phyloP scores from a whole-genome alignment of 306 rosid species.

The Cucurbita argyrosperma region DNA sequence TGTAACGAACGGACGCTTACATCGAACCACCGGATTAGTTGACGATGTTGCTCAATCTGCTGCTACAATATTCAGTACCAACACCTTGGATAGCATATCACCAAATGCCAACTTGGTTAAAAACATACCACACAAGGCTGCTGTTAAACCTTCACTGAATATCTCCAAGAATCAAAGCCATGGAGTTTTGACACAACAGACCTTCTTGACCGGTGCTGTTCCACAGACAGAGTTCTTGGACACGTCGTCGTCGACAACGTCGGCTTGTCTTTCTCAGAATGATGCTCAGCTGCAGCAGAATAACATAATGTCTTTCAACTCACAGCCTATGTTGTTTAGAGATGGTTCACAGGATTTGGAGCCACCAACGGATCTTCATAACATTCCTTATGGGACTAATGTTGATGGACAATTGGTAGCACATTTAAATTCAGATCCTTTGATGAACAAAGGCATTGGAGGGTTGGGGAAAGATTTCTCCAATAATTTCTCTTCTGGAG shows the following conservation, averaged over 20 bases:
- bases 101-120: conserved; percentile 40
- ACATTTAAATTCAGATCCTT: conserved; percentile 50
- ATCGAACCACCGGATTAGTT: conserved; percentile 27
- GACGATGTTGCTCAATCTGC: conserved; percentile 82
- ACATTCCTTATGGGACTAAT: conserved; percentile 39
- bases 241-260: conserved; percentile 85
- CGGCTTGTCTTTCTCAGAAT: conserved; percentile 72
- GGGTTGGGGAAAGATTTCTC: conserved; percentile 44
- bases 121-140: conserved; percentile 49
- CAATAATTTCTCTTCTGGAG: conserved; percentile 45
- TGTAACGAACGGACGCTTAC: conserved; percentile 27
- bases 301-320: conserved; percentile 50
- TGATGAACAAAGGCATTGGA: conserved; percentile 41
- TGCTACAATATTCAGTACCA: conserved; percentile 38
- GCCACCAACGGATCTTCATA: conserved; percentile 48
- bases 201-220: conserved; percentile 32
- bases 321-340: conserved; percentile 52
- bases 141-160: conserved; percentile 59
- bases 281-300: conserved; percentile 56
- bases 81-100: conserved; percentile 41
- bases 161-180: conserved; percentile 54
- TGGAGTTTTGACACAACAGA: conserved; percentile 41
- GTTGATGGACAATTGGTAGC: conserved; percentile 42
- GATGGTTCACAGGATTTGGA: conserved; percentile 61
- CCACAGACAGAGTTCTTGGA: conserved; percentile 76